Percentiles rank a stretch among this genome's conserved stretches.
Conservation (phyloP, 2,329 filamentous ascomycete genomes). For the Paraconiothyrium sp. region DNA sequence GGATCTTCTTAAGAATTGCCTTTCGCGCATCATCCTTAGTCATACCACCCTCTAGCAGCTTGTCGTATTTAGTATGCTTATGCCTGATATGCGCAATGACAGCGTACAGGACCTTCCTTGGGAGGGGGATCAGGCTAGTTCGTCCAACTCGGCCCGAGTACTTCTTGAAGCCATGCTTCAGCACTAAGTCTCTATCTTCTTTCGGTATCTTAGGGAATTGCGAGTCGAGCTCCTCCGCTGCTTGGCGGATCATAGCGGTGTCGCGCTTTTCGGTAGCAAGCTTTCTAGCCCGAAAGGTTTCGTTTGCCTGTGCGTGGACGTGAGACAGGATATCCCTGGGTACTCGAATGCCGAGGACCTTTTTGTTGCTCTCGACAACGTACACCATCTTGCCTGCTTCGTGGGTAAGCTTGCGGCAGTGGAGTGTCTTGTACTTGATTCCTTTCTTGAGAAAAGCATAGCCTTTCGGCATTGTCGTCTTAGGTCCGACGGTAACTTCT, state of each 20-base stretch:
- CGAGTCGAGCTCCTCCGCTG: constrained; percentile 43
- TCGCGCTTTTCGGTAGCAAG: constrained; percentile 49
- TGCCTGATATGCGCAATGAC: constrained; percentile 63
- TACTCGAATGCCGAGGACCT: constrained; percentile 54
- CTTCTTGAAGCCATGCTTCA: constrained; percentile 58
- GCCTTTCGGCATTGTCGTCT: constrained; percentile 35
- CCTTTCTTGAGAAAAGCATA: constrained; percentile 49
- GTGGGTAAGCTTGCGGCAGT: constrained; percentile 44
- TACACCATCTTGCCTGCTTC: constrained; percentile 39
- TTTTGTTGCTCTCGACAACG: constrained; percentile 40
- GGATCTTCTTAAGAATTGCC: constrained; percentile 31
- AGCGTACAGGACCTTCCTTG: constrained; percentile 56
- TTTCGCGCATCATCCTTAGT: constrained; percentile 35
- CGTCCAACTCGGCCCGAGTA: constrained; percentile 60
- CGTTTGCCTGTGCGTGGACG: constrained; percentile 51
- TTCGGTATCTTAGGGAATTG: constrained; percentile 56
- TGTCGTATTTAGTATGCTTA: constrained; percentile 59
- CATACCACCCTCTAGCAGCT: constrained; percentile 38
- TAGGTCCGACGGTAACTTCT: constrained; percentile 35
- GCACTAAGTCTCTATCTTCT: constrained; percentile 44
- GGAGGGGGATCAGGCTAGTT: constrained; percentile 50
- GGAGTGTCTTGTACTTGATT: constrained; percentile 45
- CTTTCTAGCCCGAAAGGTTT: constrained; percentile 53
- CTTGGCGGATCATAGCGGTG: constrained; percentile 29
- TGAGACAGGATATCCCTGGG: constrained; percentile 50